Base-by-base conservation (phyloP, 371 early-diverging fungal genomes). In the Batrachochytrium dendrobatidis region DNA sequence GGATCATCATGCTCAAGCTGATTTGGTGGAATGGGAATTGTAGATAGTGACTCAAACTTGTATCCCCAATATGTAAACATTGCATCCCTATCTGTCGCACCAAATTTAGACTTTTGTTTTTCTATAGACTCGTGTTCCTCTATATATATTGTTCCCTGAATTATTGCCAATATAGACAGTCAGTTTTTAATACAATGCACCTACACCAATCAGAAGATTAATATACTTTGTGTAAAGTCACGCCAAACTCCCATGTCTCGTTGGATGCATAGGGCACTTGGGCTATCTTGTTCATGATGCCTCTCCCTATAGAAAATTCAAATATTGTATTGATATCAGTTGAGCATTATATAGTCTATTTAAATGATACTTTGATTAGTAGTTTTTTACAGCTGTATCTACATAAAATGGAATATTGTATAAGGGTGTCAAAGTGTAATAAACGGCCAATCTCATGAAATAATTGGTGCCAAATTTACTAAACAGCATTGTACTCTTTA, bases 201-300 rank as follows among this genome's bases (percentile, higher is more conserved):
- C 12, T 29, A 48, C 25, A 48, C 15, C 39, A 39, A 39, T 39
- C 12, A 12, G 48, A 6, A 17, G 6, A 46, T 46, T 8, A 4
- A 46, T 4, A 46, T 66, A 83, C 87, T 28, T 88, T 83, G 67
- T 75, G 77, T 34, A 77, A 71, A 0, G 89, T 88, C 0, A 85
- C 89, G 4, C 88, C 78, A 26, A 95, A 71, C 53, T 87, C 84
- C 89, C 91, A 94, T 1, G 78, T 72, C 5, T 91, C 91, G 34
- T 83, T 83, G 30, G 69, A 53, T 4, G 81, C 58, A 66, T 86
- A 93, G 15, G 93, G 94, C 0, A 89, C 85, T 54, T 80, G 80
- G 56, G 91, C 66, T 7, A 95, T 72, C 60, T 88, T 87, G 33
- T 93, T 92, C 65, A 94, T 80, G 59, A 94, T 87, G 8, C 96